A percentile compares a stretch with the other conserved stretches of the same genome.
These are phyloP conservation scores for Miscanthus lutarioriparius DNA, from an alignment of 176 grass and related monocot genomes.

Conservation along the genomic window DNA sequence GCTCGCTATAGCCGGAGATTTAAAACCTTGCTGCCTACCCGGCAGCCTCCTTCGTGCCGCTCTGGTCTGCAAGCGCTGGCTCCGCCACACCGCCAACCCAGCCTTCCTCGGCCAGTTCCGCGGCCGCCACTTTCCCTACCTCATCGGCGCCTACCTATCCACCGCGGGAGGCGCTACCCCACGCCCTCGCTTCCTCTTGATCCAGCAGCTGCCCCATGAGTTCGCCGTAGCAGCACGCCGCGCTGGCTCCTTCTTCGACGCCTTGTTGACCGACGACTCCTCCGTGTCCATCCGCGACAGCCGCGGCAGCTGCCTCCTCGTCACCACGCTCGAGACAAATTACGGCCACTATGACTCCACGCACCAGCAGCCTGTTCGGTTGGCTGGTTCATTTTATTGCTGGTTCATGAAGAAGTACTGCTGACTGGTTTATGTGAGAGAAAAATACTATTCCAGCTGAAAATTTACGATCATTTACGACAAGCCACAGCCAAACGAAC, in stretches of 20 bases:
- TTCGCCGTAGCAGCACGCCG: conserved; percentile 3
- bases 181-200: background rate
- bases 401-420: too few species aligned
- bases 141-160: conserved; percentile 16
- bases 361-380: too few species aligned
- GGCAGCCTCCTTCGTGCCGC: background rate
- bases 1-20: too few species aligned
- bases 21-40: background rate
- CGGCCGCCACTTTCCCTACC: background rate
- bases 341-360: background rate
- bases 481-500: too few species aligned
- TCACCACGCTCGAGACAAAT: background rate
- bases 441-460: too few species aligned
- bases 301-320: conserved; percentile 24
- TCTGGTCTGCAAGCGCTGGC: conserved; percentile 18
- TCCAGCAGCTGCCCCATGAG: background rate
- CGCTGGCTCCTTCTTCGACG: background rate
- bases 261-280: background rate
- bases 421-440: too few species aligned
- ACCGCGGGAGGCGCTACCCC: too few species aligned
- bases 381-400: too few species aligned
- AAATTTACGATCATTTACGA: too few species aligned
- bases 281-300: background rate
- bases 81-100: background rate
- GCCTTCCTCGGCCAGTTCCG: conserved; percentile 15